A percentile compares a stretch with the other conserved stretches of the same genome.
These are phyloP conservation scores for Hyphopichia khmerensis DNA, from an alignment of 1,139 yeast genomes.

Conservation along the genomic window DNA sequence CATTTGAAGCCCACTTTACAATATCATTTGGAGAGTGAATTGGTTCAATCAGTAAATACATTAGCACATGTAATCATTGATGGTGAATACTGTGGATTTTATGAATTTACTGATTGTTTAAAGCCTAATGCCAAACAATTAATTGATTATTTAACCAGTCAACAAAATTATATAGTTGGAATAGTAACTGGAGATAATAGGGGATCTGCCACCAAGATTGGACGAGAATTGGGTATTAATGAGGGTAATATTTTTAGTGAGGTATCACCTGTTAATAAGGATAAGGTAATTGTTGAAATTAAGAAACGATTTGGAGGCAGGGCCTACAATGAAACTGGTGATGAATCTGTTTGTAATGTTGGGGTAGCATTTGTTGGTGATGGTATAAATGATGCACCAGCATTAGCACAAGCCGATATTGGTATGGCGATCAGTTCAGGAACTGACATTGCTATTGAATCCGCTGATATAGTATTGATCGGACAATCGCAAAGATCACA, in stretches of 20 bases:
- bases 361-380: slow-evolving; percentile 90
- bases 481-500: slow-evolving; percentile 16
- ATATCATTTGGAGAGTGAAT: slow-evolving; percentile 9
- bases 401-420: slow-evolving; percentile 80
- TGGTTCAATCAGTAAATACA: slow-evolving; percentile 24
- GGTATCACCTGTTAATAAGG: slow-evolving; percentile 75
- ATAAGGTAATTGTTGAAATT: slow-evolving; percentile 60
- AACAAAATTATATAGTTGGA: slow-evolving; percentile 65
- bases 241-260: slow-evolving; percentile 68
- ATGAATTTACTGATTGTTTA: slow-evolving; percentile 69
- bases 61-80: slow-evolving; percentile 51
- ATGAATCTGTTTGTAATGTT: slow-evolving; percentile 16
- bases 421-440: slow-evolving; percentile 93
- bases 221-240: slow-evolving; percentile 66
- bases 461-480: slow-evolving; percentile 85
- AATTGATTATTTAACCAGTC: slow-evolving; percentile 49
- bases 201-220: slow-evolving; percentile 64
- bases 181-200: slow-evolving; percentile 88
- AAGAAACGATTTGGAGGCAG: slow-evolving; percentile 42
- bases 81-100: slow-evolving; percentile 56
- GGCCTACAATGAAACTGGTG: slow-evolving; percentile 8
- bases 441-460: slow-evolving; percentile 93
- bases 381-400: slow-evolving; percentile 97
- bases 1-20: slow-evolving; percentile 6
- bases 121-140: slow-evolving; percentile 66